Conservation (phyloP, 371 early-diverging fungal species). For the Smittium mucronatum region DNA sequence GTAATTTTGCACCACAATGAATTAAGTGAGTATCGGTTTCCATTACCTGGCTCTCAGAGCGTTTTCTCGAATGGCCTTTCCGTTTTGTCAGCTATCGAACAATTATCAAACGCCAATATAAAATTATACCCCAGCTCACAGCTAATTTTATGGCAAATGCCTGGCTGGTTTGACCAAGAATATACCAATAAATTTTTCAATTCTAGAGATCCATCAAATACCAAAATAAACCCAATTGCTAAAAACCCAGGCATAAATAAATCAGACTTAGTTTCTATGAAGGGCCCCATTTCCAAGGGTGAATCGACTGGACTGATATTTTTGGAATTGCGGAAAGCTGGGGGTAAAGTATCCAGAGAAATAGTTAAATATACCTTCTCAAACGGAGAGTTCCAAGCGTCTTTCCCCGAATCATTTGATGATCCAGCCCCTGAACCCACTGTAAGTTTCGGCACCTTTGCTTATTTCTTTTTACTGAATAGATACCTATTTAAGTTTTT, state of each 20-base stretch:
- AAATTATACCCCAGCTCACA: slow-evolving; percentile 5
- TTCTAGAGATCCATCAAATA: not conserved
- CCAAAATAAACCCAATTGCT: not conserved
- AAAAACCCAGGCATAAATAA: not conserved
- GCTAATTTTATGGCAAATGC: slow-evolving; percentile 3
- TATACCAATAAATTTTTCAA: not conserved
- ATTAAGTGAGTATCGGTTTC: not conserved
- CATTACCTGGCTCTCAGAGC: no score
- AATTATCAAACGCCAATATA: not conserved
- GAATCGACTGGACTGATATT: not conserved
- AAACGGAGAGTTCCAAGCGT: not conserved
- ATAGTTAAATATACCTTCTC: not conserved
- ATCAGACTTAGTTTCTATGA: not conserved
- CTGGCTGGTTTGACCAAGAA: slow-evolving; percentile 8
- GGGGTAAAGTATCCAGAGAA: slow-evolving; percentile 1
- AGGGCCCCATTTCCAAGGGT: not conserved
- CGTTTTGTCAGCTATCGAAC: not conserved
- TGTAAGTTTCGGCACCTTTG: not conserved
- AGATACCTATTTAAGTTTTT: no score
- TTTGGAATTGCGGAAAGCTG: not conserved
- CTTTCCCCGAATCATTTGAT: slow-evolving; percentile 1
- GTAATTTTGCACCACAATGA: slow-evolving; percentile 4
- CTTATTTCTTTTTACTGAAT: not conserved
- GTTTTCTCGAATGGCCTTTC: no score
- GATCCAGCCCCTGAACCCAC: not conserved